These are phyloP conservation scores for Tolypocladium cylindrosporum DNA, from an alignment of 2,329 filamentous ascomycete species.

Conservation along the genomic window DNA sequence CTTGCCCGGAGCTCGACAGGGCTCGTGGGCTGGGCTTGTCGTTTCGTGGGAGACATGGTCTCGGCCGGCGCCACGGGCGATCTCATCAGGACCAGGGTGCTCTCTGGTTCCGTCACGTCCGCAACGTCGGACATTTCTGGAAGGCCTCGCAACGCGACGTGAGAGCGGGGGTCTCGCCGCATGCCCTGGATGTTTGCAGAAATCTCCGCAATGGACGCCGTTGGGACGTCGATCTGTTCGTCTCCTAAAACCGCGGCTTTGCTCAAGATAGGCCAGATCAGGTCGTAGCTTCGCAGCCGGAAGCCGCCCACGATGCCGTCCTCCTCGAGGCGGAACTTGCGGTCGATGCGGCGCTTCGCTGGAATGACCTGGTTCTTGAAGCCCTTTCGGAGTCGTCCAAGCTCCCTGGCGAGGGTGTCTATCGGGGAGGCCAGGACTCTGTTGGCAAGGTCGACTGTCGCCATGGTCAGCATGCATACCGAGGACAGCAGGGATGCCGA, in stretches of 20 bases:
- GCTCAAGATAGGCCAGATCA: slow-evolving; percentile 14
- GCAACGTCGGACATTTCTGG: slow-evolving; percentile 16
- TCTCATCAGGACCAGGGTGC: slow-evolving; percentile 11
- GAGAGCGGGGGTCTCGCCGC: slow-evolving; percentile 12
- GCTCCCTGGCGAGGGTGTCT: not conserved
- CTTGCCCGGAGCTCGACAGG: slow-evolving; percentile 14
- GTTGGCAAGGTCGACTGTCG: slow-evolving; percentile 15
- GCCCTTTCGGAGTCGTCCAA: not conserved
- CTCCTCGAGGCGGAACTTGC: slow-evolving; percentile 5
- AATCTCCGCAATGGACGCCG: slow-evolving; percentile 16
- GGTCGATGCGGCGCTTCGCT: slow-evolving; percentile 16
- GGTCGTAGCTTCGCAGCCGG: slow-evolving; percentile 13
- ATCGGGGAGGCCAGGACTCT: slow-evolving; percentile 4
- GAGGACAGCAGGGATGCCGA: not conserved
- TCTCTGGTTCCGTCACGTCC: slow-evolving; percentile 18
- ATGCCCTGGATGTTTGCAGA: slow-evolving; percentile 9
- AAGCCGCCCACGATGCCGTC: slow-evolving; percentile 14
- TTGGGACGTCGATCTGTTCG: slow-evolving; percentile 12
- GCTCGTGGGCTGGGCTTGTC: slow-evolving; percentile 13
- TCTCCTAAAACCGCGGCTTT: slow-evolving; percentile 10
- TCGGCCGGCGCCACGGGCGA: slow-evolving; percentile 12
- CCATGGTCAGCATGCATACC: slow-evolving; percentile 2
- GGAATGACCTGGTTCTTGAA: slow-evolving; percentile 10
- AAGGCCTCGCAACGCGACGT: slow-evolving; percentile 11
- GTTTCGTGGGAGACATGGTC: slow-evolving; percentile 20